Base-by-base conservation (phyloP, 1,139 yeast genomes). In the Scheffersomyces lignicola region DNA sequence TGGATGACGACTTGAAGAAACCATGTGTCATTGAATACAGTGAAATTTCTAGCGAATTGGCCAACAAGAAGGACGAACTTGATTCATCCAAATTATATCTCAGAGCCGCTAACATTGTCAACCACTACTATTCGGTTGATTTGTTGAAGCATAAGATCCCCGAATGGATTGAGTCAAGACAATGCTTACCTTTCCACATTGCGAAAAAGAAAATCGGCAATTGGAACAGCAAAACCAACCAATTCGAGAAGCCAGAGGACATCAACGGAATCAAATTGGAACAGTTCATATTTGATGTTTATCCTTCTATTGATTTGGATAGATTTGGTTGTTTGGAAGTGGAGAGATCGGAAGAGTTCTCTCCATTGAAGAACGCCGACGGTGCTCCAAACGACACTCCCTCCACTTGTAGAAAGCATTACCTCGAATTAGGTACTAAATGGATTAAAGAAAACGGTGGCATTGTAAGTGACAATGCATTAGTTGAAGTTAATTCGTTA, bases 1-100 rank as follows among this genome's bases (percentile, higher is more conserved):
- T 80, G 49, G 86, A 81, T 52, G 67, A 79, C 33, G 73, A 71
- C 21, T 52, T 60, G 23, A 68, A 76, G 28, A 76, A 70, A 34
- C 97, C 98, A 2, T 85, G 92, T 42, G 98, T 94, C 33, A 85
- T 94, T 50, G 99, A 94, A 61, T 94, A 94, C 62, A 83, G 95
- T 36, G 99, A 94, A 61, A 89, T 94, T 44, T 72, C 89, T 9
- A 53, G 65, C 25, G 92, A 84, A 45, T 70, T 90, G 50, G 84
- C 94, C 22, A 78, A 77, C 50, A 80, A 78, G 42, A 65, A 65
- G 27, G 73, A 65, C 29, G 73, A 76, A 9, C 54, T 62, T 11
- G 76, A 80, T 49, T 48, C 64, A 4, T 65, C 69, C 7, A 71
- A 83, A 46, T 70, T 94, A 41, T 78, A 76, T 47, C 76, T 88